Evolutionary conservation across 2,329 filamentous ascomycete genomes (phyloP), one percentile per base, ranked within the genome.

Genomic region (Monosporascus sp.): DNA sequence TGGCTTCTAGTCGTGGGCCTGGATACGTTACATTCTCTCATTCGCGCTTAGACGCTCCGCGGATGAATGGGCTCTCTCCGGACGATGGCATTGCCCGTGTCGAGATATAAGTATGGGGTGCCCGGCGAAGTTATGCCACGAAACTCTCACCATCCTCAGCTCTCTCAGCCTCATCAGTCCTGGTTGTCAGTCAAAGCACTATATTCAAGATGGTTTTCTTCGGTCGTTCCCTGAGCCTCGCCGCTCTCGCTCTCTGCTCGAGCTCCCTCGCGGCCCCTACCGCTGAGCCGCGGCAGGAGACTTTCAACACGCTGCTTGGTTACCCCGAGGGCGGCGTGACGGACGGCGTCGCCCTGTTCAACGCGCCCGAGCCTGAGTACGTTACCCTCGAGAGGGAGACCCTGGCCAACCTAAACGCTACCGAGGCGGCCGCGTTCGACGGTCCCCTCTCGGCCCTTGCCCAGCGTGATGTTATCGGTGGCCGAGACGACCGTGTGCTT

Each of bases 391-490:
- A 15, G 43, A 46, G 25, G 7, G 43, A 46, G 22, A 6, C 15
- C 22, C 43, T 46, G 5, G 43, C 22, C n/a, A 25, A 46, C 20
- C 15, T 22, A 14, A 46, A 31, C 22, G 22, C 25, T 11, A 46
- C 43, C 24, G 43, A 46, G 43, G 43, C 43, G 22, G 2, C 43
- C 15, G 22, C 15, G 2, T n/a, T 27, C 14, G 22, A 46, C 0
- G 25, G 18, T 6, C 4, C 43, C 43, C 5, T 24, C n/a, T 6
- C 43, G 17, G 22, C n/a, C 14, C 43, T 46, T 7, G 20, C 43
- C n/a, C 1, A 46, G 43, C 49, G 50, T 18, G 50, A 15, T 37
- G 37, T 51, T 37, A n/a, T 47, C n/a, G 50, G 50, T 17, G 31
- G 35, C 20, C 31, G 31, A 35, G 51, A 52, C 37, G 27, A 52